Evolutionary conservation across 257 asterid genomes (phyloP).

Genomic region (Cynanchum wilfordii): DNA sequence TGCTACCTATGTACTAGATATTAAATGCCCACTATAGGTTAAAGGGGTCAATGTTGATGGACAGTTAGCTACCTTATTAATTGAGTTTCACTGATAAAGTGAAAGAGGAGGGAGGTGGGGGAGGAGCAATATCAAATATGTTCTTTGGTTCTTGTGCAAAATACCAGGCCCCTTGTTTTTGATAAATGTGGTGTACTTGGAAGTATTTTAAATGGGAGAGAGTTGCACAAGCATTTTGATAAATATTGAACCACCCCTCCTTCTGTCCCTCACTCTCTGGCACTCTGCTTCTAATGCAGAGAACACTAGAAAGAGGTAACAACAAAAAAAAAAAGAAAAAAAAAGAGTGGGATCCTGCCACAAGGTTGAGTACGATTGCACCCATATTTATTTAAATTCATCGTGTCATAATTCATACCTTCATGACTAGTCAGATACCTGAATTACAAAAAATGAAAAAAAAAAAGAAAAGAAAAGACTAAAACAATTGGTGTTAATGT

Average conservation of each 20-base stretch:
- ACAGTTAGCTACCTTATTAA: slow-evolving; percentile 35
- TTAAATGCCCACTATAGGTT: slow-evolving; percentile 27
- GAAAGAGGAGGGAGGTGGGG: no score
- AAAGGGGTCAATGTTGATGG: slow-evolving; percentile 29
- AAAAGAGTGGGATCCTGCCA: neutral
- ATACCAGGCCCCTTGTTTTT: slow-evolving; percentile 15
- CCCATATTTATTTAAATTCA: no score
- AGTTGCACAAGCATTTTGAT: neutral
- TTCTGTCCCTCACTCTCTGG: neutral
- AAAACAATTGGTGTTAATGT: neutral
- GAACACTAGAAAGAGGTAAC: neutral
- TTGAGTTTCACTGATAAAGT: slow-evolving; percentile 17
- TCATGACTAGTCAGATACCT: no score
- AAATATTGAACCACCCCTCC: neutral
- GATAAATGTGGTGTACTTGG: neutral
- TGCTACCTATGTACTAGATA: slow-evolving; percentile 17
- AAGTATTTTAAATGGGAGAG: neutral
- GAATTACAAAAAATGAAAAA: no score
- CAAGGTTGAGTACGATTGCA: no score
- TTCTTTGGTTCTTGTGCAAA: slow-evolving; percentile 10
- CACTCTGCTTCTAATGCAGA: neutral
- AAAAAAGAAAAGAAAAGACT: no score
- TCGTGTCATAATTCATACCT: no score
- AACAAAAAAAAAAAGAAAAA: neutral
- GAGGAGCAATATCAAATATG: neutral